A percentile compares a stretch with the other conserved stretches of the same genome.
phyloP scores from a whole-genome alignment of 2,329 filamentous ascomycete species.

The Phialophora expanda region DNA sequence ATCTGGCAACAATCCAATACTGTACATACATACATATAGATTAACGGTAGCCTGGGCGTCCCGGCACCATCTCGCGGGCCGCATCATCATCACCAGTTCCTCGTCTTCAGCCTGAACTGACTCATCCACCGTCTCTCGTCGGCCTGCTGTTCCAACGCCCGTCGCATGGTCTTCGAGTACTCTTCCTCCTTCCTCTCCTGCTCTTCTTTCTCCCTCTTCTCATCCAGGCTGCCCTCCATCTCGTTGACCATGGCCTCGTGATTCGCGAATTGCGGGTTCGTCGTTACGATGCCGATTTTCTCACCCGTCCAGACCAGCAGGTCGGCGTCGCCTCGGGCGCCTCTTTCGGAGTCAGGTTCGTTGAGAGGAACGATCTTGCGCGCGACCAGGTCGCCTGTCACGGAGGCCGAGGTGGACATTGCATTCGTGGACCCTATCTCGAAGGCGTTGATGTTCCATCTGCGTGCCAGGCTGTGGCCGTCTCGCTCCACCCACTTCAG shows the following conservation, averaged over 20 bases:
- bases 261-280: conserved; percentile 43
- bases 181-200: conserved; percentile 57
- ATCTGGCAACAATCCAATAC: no score
- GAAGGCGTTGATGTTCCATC: conserved; percentile 62
- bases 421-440: conserved; percentile 28
- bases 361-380: conserved; percentile 42
- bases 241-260: conserved; percentile 46
- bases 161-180: conserved; percentile 74
- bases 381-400: conserved; percentile 26
- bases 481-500: conserved; percentile 92
- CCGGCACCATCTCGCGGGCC: no score
- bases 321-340: conserved; percentile 74
- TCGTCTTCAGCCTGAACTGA: conserved; percentile 60
- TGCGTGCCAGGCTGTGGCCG: conserved; percentile 60
- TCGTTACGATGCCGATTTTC: conserved; percentile 67
- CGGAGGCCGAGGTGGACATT: conserved; percentile 14
- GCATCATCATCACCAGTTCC: conserved; percentile 9
- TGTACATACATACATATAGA: no score
- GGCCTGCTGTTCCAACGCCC: conserved; percentile 75
- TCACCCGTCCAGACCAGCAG: conserved; percentile 89
- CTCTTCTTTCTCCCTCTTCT: conserved; percentile 42
- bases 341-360: conserved; percentile 59
- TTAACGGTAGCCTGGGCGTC: no score
- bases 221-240: conserved; percentile 49
- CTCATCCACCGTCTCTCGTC: conserved; percentile 78